Conservation (phyloP, 805 yeast species). For the Pichia gijzeniarum region DNA sequence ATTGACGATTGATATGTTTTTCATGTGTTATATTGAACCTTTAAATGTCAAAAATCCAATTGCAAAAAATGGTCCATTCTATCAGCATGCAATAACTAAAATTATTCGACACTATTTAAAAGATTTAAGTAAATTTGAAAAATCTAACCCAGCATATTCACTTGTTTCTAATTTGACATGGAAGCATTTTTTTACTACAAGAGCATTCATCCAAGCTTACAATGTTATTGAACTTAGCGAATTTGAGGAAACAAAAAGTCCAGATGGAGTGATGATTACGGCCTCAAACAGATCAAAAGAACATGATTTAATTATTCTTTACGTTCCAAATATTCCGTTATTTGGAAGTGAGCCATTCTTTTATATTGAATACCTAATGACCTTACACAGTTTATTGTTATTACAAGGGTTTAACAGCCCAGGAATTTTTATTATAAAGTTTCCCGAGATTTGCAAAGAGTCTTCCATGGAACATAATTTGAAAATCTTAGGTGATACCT, state of each 20-base stretch:
- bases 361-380: conserved; percentile 39
- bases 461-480: conserved; percentile 10
- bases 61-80: conserved; percentile 26
- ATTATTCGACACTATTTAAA: conserved; percentile 19
- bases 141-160: conserved; percentile 18
- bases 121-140: conserved; percentile 13
- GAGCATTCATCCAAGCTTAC: conserved; percentile 29
- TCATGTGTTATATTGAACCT: conserved; percentile 29
- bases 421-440: conserved; percentile 34
- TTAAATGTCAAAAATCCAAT: conserved; percentile 25
- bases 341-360: conserved; percentile 33
- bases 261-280: conserved; percentile 22
- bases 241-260: conserved; percentile 18
- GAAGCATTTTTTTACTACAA: conserved; percentile 26
- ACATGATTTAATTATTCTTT: conserved; percentile 38
- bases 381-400: conserved; percentile 35
- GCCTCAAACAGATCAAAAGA: conserved; percentile 29
- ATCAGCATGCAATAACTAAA: conserved; percentile 22
- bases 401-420: conserved; percentile 48
- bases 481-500: background rate
- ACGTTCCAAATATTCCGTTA: conserved; percentile 40
- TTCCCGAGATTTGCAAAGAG: conserved; percentile 16
- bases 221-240: conserved; percentile 31
- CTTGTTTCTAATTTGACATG: conserved; percentile 29
- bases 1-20: conserved; percentile 20